Percentiles rank a stretch among this genome's conserved stretches.
Conservation (phyloP, 2,329 filamentous ascomycete species). For the Pseudogymnoascus sp. region DNA sequence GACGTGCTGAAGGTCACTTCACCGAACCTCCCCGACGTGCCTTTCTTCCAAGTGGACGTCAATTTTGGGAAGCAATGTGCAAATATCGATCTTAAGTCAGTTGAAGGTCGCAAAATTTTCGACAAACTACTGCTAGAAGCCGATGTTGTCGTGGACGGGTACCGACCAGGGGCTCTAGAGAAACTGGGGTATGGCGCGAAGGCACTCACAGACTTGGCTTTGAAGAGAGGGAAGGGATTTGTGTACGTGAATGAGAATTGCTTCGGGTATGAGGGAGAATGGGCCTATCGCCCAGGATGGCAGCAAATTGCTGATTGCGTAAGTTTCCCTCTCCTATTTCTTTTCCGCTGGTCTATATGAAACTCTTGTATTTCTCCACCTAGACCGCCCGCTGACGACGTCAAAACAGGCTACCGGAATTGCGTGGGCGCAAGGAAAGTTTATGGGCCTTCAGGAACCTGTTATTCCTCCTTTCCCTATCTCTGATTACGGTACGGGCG, state of each 20-base stretch:
- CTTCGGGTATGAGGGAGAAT: conserved; percentile 58
- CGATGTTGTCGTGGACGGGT: conserved; percentile 64
- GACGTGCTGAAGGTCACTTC: conserved; percentile 68
- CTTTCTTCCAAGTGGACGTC: conserved; percentile 66
- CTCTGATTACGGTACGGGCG: conserved; percentile 64
- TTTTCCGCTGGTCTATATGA: no score
- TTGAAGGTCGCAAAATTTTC: conserved; percentile 37
- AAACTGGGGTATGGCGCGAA: conserved; percentile 57
- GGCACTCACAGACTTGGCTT: conserved; percentile 46
- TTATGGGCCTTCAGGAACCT: conserved; percentile 36
- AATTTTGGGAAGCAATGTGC: conserved; percentile 60
- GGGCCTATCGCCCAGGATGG: conserved; percentile 59
- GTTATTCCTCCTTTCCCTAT: conserved; percentile 61
- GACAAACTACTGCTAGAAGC: conserved; percentile 49
- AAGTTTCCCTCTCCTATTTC: background rate
- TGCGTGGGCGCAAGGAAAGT: background rate
- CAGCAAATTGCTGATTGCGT: conserved; percentile 62
- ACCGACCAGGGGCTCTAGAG: conserved; percentile 59
- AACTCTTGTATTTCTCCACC: no score
- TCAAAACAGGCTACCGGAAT: no score
- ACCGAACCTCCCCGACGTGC: conserved; percentile 61
- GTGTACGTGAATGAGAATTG: conserved; percentile 65
- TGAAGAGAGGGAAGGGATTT: conserved; percentile 48
- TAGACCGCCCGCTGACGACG: no score
- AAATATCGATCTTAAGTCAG: conserved; percentile 48